phyloP scores from a whole-genome alignment of 345 rosid genomes.

The Gossypium rotundifolium region DNA sequence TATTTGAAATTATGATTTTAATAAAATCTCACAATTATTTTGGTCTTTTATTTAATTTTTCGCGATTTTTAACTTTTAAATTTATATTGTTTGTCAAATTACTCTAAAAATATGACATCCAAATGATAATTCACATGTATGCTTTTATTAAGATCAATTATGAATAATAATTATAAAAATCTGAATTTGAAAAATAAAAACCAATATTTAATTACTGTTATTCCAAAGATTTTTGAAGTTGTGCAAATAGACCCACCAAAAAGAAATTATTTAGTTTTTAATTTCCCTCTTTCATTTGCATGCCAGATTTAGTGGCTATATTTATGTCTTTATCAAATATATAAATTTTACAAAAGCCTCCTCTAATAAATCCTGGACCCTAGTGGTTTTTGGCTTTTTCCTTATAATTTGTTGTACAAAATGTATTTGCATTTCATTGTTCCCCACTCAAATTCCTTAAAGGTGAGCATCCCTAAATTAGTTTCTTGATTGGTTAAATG shows the following conservation, averaged over 20 bases:
- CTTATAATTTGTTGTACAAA: constrained; percentile 17
- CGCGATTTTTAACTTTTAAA: too few relatives aligned
- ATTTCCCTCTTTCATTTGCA: not conserved
- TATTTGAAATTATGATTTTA: not conserved
- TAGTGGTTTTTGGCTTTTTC: constrained; percentile 13
- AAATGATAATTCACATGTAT: too few relatives aligned
- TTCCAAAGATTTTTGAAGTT: not conserved
- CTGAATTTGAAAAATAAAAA: too few relatives aligned
- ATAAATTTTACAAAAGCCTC: constrained; percentile 10
- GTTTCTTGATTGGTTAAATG: constrained; percentile 1
- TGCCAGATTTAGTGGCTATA: constrained; percentile 16
- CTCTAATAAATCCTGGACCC: constrained; percentile 12
- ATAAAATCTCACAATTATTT: not conserved
- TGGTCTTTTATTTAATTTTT: too few relatives aligned
- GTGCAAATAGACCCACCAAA: constrained; percentile 12
- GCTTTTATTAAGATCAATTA: too few relatives aligned
- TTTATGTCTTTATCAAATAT: constrained; percentile 19
- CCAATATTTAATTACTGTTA: too few relatives aligned
- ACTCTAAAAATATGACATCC: too few relatives aligned
- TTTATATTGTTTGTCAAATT: too few relatives aligned
- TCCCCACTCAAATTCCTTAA: constrained; percentile 28
- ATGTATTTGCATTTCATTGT: constrained; percentile 20
- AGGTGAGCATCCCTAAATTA: constrained; percentile 12
- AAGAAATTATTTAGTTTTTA: not conserved
- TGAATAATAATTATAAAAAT: too few relatives aligned